Evolutionary conservation across 2,329 filamentous ascomycete genomes (phyloP).

Genomic region (Myriosclerotinia scirpicola): DNA sequence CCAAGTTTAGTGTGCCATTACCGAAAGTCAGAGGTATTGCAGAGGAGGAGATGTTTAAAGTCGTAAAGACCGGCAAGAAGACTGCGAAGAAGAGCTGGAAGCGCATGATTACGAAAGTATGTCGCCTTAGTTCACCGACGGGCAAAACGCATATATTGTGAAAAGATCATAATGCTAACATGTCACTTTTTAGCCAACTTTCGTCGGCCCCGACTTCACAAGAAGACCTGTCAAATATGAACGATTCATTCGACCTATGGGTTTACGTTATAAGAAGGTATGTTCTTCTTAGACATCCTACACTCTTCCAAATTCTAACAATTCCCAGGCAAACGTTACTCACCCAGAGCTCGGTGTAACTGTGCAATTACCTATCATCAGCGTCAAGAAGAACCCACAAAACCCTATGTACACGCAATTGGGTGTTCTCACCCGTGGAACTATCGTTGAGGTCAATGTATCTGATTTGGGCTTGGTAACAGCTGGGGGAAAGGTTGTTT

Average conservation of each 20-base stretch:
- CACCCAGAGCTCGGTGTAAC: slow-evolving; percentile 81
- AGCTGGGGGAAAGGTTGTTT: slow-evolving; percentile 87
- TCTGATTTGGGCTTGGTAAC: slow-evolving; percentile 89
- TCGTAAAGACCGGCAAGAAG: slow-evolving; percentile 95
- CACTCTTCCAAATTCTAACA: not conserved
- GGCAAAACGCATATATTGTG: not conserved
- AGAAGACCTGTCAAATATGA: slow-evolving; percentile 74
- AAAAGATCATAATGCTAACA: not conserved
- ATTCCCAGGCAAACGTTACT: slow-evolving; percentile 55
- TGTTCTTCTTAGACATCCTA: not conserved
- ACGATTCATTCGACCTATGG: slow-evolving; percentile 73
- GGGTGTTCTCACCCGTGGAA: slow-evolving; percentile 84
- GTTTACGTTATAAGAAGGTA: slow-evolving; percentile 74
- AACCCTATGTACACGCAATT: slow-evolving; percentile 90
- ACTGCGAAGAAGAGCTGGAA: slow-evolving; percentile 71
- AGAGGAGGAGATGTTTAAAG: slow-evolving; percentile 98
- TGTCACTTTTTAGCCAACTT: slow-evolving; percentile 57
- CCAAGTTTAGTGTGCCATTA: slow-evolving; percentile 86
- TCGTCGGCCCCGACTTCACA: slow-evolving; percentile 83
- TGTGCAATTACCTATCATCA: slow-evolving; percentile 76
- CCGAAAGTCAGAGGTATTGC: slow-evolving; percentile 92
- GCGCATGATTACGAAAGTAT: slow-evolving; percentile 60
- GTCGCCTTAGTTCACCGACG: not conserved
- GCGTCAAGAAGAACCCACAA: slow-evolving; percentile 81
- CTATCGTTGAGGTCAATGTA: slow-evolving; percentile 87